phyloP scores from a whole-genome alignment of 129 eudicot species.

The Flaveria ramosissima region DNA sequence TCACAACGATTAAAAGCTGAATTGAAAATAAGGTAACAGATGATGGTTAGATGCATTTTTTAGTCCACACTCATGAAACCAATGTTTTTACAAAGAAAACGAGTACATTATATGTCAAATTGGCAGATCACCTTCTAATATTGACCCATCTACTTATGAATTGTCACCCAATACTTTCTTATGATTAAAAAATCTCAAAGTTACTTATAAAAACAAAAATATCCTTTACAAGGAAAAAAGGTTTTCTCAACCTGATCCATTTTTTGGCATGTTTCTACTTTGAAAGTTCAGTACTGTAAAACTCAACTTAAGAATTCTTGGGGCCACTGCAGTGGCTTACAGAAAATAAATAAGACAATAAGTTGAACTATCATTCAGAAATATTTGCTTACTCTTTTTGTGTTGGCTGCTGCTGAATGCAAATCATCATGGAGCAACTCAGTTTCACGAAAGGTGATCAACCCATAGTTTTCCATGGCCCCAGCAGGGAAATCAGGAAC shows the following conservation, averaged over 20 bases:
- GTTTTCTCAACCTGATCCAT: neutral
- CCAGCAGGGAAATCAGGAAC: slow-evolving; percentile 62
- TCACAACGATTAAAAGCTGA: slow-evolving; percentile 52
- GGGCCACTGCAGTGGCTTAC: neutral
- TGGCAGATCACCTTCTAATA: neutral
- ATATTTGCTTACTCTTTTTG: slow-evolving; percentile 44
- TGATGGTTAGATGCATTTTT: slow-evolving; percentile 11
- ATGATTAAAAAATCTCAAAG: neutral
- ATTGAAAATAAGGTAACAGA: slow-evolving; percentile 18
- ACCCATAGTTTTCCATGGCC: slow-evolving; percentile 66
- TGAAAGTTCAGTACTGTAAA: slow-evolving; percentile 1
- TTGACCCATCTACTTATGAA: neutral
- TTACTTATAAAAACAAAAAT: neutral
- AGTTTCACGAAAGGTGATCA: slow-evolving; percentile 48
- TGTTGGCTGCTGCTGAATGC: slow-evolving; percentile 58
- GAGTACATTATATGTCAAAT: neutral
- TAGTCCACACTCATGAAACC: slow-evolving; percentile 9
- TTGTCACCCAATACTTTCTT: neutral
- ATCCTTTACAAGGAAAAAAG: neutral
- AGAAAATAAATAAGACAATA: slow-evolving; percentile 9
- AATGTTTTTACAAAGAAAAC: slow-evolving; percentile 1
- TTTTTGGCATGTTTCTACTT: neutral
- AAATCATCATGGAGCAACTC: slow-evolving; percentile 52
- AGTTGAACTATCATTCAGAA: slow-evolving; percentile 1
- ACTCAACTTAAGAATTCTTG: slow-evolving; percentile 12